Percentiles rank a stretch among this genome's conserved stretches.
Evolutionary conservation across 768 basidiomycete species (phyloP).

Genomic region (Mycena pura): DNA sequence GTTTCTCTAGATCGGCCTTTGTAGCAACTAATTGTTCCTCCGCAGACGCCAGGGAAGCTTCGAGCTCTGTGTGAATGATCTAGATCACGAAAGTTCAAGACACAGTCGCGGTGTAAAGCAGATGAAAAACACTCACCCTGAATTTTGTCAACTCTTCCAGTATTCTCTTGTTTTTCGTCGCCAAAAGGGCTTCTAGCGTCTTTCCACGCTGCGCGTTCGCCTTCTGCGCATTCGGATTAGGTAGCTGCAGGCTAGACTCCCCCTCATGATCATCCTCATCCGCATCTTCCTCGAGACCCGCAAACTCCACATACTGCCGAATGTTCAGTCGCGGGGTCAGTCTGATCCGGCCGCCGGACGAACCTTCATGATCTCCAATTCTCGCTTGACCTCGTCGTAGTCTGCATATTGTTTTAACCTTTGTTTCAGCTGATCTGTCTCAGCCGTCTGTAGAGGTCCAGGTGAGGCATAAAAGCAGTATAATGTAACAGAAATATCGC

Average conservation of each 20-base stretch:
- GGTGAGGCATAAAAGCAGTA: neutral
- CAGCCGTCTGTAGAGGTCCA: slow-evolving; percentile 50
- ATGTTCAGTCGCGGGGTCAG: neutral
- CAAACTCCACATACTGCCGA: slow-evolving; percentile 91
- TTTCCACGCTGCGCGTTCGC: slow-evolving; percentile 76
- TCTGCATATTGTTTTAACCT: slow-evolving; percentile 79
- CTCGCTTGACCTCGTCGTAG: slow-evolving; percentile 98
- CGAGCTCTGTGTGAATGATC: slow-evolving; percentile 87
- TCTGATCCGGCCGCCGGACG: no score
- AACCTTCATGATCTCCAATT: slow-evolving; percentile 98
- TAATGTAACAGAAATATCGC: slow-evolving; percentile 2
- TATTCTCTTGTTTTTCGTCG: slow-evolving; percentile 92
- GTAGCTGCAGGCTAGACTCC: slow-evolving; percentile 69
- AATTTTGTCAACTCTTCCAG: slow-evolving; percentile 93
- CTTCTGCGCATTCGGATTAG: slow-evolving; percentile 90
- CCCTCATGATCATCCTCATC: slow-evolving; percentile 57
- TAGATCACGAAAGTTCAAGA: slow-evolving; percentile 34
- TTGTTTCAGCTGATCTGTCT: slow-evolving; percentile 71
- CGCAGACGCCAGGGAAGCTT: slow-evolving; percentile 64
- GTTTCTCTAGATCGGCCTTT: slow-evolving; percentile 75
- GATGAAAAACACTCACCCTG: slow-evolving; percentile 57
- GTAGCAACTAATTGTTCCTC: slow-evolving; percentile 65
- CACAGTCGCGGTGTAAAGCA: neutral
- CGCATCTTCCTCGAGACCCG: slow-evolving; percentile 81
- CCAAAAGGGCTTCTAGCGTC: slow-evolving; percentile 89